Evolutionary conservation across 768 basidiomycete genomes (phyloP).

Genomic region (Obba rivulosa): DNA sequence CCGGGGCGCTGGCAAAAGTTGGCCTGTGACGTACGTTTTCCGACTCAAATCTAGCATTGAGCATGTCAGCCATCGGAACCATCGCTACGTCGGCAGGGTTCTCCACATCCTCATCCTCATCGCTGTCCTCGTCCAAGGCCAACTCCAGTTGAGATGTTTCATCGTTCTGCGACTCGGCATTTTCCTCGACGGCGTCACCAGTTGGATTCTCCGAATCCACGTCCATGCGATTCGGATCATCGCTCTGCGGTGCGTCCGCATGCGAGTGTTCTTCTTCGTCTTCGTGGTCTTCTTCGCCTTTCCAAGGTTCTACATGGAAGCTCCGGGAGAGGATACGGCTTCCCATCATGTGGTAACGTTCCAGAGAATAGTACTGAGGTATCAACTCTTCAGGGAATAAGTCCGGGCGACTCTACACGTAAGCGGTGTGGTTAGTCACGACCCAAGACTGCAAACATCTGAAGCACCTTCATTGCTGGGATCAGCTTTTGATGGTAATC

Average conservation of each 20-base stretch:
- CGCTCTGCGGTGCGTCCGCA: conserved; percentile 21
- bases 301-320: conserved; percentile 73
- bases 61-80: conserved; percentile 95
- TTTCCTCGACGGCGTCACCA: conserved; percentile 40
- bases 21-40: conserved; percentile 63
- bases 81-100: conserved; percentile 70
- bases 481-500: conserved; percentile 63
- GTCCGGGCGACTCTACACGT: conserved; percentile 55
- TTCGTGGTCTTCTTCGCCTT: conserved; percentile 25
- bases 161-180: conserved; percentile 15
- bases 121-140: conserved; percentile 12
- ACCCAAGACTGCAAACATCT: not conserved
- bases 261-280: conserved; percentile 30
- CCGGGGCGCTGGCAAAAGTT: too few species aligned
- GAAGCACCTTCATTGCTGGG: conserved; percentile 64
- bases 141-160: not conserved
- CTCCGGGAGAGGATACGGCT: conserved; percentile 90
- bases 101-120: conserved; percentile 47
- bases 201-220: conserved; percentile 21
- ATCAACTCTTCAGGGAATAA: conserved; percentile 57
- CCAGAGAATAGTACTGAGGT: conserved; percentile 53
- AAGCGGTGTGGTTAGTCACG: not conserved
- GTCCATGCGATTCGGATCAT: conserved; percentile 31
- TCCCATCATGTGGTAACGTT: conserved; percentile 83
- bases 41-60: conserved; percentile 82